Evolutionary conservation across 2,329 filamentous ascomycete genomes (phyloP).

Genomic region (Epicoccum sorghinum): DNA sequence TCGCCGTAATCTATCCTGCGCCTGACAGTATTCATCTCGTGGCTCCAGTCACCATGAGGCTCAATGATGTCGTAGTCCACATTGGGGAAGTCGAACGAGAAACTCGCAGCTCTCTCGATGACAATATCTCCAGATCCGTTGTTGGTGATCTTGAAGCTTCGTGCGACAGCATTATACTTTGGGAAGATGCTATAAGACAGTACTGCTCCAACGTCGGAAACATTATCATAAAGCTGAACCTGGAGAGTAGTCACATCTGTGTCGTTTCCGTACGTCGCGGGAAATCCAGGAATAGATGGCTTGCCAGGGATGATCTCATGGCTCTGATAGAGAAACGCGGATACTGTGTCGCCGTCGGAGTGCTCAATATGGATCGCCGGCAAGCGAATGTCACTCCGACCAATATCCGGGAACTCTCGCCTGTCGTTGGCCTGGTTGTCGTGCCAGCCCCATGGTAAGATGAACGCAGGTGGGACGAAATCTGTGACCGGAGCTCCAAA

Average conservation of each 20-base stretch:
- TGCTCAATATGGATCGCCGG: constrained; percentile 68
- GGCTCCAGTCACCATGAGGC: constrained; percentile 67
- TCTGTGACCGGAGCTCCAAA: constrained; percentile 65
- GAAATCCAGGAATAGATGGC: constrained; percentile 61
- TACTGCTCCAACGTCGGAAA: constrained; percentile 63
- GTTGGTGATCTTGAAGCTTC: constrained; percentile 68
- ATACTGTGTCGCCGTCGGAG: constrained; percentile 63
- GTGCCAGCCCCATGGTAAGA: constrained; percentile 60
- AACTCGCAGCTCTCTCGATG: constrained; percentile 64
- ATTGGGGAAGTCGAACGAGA: constrained; percentile 66
- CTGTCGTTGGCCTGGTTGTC: constrained; percentile 57
- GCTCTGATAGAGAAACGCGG: constrained; percentile 63
- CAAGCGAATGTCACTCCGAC: constrained; percentile 66
- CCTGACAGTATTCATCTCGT: constrained; percentile 62
- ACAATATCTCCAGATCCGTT: constrained; percentile 59
- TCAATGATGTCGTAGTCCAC: constrained; percentile 68
- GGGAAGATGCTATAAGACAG: constrained; percentile 70
- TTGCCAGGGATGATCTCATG: constrained; percentile 64
- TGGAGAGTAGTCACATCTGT: constrained; percentile 65
- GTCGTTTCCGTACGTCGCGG: constrained; percentile 63
- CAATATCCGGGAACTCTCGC: constrained; percentile 69
- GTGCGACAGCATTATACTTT: constrained; percentile 64
- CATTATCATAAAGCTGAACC: constrained; percentile 64
- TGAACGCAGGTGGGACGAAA: constrained; percentile 53
- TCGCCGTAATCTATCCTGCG: constrained; percentile 63